Evolutionary conservation across 2,329 filamentous ascomycete species (phyloP), one percentile per base, ranked within the genome.

Genomic region (Hawksworthiomyces lignivorus): DNA sequence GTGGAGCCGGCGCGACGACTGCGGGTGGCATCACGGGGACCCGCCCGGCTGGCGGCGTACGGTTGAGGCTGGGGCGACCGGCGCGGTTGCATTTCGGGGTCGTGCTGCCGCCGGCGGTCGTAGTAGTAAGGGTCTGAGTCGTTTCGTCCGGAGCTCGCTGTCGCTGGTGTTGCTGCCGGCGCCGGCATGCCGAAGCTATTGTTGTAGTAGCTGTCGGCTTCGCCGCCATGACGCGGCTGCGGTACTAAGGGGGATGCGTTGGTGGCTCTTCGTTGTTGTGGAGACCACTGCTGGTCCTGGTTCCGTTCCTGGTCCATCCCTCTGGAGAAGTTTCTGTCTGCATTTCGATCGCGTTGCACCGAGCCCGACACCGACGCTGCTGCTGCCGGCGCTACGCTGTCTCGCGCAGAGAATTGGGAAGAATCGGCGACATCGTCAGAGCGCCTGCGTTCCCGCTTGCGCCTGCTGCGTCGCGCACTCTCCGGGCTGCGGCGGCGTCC

Each of bases 401-500:
- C n/a, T n/a, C 24, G 24, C 24, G 24, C 24, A 2, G 24, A 26
- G 8, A 26, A 8, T 4, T 8, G 3, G 8, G 24, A 46, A 36
- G 47, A 35, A 27, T 50, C 52, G 8, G 51, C 53, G 30, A 53
- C 51, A 30, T 65, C 65, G 56, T 59, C 58, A 40, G 65, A 66
- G 52, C 62, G 59, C 45, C 63, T 59, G 34, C 62, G 60, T 40
- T 64, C 60, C n/a, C n/a, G n/a, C 54, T 62, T 64, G 59, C 44
- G 47, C 15, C 45, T 70, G n/a, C n/a, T n/a, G 57, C 72, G 69
- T 57, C 69, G 65, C 56, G 67, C 67, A 64, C 67, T 67, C 53
- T 75, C 73, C 43, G 69, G 70, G 62, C 72, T 76, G 64, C 72
- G 69, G 55, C 68, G 70, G 58, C 72, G 71, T 61, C 67, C 63